Conservation (phyloP, 2,329 filamentous ascomycete species). For the Aspergillus pseudoglaucus region DNA sequence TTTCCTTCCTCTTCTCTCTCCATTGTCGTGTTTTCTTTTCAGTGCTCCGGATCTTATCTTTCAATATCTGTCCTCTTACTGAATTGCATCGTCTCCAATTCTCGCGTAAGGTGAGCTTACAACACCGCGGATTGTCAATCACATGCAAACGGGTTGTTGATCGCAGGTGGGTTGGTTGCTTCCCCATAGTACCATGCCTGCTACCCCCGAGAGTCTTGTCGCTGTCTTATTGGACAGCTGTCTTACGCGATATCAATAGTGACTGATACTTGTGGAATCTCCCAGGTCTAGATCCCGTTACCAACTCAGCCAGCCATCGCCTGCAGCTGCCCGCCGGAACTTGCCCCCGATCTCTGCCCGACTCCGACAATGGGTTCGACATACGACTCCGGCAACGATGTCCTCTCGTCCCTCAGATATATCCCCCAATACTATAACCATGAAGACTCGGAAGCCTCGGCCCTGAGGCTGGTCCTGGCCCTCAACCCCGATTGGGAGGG, state of each 20-base stretch:
- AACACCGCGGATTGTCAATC: not conserved
- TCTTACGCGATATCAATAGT: not conserved
- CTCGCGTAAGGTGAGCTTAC: not conserved
- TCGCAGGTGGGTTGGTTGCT: not conserved
- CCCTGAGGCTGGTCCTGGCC: slow-evolving; percentile 68
- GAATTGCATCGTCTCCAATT: too few relatives aligned
- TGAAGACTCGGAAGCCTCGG: slow-evolving; percentile 69
- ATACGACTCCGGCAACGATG: slow-evolving; percentile 10
- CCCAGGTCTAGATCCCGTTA: not conserved
- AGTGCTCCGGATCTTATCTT: too few relatives aligned
- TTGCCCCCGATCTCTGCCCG: not conserved
- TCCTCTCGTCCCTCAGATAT: slow-evolving; percentile 33
- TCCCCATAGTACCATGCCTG: not conserved
- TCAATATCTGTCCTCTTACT: too few relatives aligned
- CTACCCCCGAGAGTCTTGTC: not conserved
- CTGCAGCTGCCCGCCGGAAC: not conserved
- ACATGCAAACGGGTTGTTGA: not conserved
- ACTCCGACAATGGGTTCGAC: slow-evolving; percentile 19
- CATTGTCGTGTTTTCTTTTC: slow-evolving; percentile 11
- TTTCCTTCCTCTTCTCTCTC: slow-evolving; percentile 2
- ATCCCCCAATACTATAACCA: slow-evolving; percentile 75
- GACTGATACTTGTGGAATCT: not conserved
- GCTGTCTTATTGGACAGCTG: not conserved
- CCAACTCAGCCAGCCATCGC: not conserved
- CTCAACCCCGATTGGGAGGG: slow-evolving; percentile 78